phyloP scores from a whole-genome alignment of 2,329 filamentous ascomycete species.

The Tolypocladium endophyticum region DNA sequence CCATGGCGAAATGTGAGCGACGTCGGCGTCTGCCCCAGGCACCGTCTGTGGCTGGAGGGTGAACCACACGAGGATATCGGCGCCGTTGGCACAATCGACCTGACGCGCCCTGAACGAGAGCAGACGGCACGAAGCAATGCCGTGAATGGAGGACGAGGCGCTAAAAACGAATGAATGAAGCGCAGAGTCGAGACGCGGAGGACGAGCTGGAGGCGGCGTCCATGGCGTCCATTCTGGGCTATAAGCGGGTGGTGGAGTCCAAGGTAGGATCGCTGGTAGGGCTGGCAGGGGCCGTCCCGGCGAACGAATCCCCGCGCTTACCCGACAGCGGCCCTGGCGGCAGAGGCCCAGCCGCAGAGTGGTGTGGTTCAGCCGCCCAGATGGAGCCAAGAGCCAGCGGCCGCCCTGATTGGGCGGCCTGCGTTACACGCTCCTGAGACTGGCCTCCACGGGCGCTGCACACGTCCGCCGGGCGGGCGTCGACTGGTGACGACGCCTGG shows the following conservation, averaged over 20 bases:
- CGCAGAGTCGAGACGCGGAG: neutral
- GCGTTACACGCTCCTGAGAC: neutral
- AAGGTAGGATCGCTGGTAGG: neutral
- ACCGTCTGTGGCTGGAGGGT: neutral
- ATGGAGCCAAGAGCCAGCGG: no score
- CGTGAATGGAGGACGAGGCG: neutral
- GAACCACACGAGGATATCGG: neutral
- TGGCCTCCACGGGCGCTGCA: neutral
- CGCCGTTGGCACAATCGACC: neutral
- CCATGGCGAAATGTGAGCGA: slow-evolving; percentile 9
- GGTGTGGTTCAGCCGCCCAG: neutral
- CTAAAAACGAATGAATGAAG: neutral
- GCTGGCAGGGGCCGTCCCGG: neutral
- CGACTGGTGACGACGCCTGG: neutral
- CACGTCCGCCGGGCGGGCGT: neutral
- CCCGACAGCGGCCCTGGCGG: neutral
- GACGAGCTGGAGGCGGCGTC: neutral
- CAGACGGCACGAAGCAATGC: neutral
- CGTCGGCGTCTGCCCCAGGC: neutral
- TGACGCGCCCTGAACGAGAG: neutral
- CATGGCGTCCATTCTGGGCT: neutral
- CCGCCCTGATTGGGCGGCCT: neutral
- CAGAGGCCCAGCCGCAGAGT: neutral
- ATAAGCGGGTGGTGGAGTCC: neutral
- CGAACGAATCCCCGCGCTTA: neutral